phyloP scores from a whole-genome alignment of 2,329 filamentous ascomycete genomes.

The Pseudogymnoascus sp. region DNA sequence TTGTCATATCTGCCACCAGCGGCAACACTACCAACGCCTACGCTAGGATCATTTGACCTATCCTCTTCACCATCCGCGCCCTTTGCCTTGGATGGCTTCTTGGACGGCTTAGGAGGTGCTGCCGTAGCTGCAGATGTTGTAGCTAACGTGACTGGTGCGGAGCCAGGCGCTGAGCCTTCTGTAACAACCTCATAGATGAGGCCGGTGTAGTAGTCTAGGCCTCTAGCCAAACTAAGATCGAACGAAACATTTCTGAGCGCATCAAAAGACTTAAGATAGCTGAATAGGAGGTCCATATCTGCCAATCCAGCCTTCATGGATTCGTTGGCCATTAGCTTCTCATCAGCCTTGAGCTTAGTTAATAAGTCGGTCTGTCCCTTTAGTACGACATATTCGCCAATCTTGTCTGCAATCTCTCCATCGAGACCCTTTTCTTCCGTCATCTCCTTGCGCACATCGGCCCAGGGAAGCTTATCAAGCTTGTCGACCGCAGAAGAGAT shows the following conservation, averaged over 20 bases:
- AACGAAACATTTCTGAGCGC: conserved; percentile 72
- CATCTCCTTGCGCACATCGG: conserved; percentile 87
- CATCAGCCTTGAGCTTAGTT: conserved; percentile 58
- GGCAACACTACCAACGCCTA: conserved; percentile 80
- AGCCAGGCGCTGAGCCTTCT: conserved; percentile 59
- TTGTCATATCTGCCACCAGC: conserved; percentile 90
- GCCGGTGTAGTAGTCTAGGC: conserved; percentile 80
- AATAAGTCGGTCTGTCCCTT: conserved; percentile 72
- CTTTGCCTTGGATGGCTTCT: conserved; percentile 41
- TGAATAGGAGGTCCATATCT: conserved; percentile 73
- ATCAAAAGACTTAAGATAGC: conserved; percentile 72
- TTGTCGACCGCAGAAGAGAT: conserved; percentile 95
- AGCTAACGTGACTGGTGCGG: conserved; percentile 25
- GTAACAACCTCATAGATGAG: conserved; percentile 74
- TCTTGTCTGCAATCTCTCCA: conserved; percentile 70
- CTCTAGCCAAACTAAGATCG: conserved; percentile 81
- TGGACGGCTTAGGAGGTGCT: conserved; percentile 29
- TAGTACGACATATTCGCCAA: conserved; percentile 73
- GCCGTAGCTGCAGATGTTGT: conserved; percentile 33
- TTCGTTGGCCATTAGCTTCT: conserved; percentile 59
- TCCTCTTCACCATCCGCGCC: conserved; percentile 49
- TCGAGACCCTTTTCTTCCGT: conserved; percentile 81
- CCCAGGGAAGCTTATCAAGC: conserved; percentile 87
- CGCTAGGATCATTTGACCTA: conserved; percentile 66
- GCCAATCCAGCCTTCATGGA: conserved; percentile 71